Evolutionary conservation across 257 asterid species (phyloP), one percentile per base, ranked within the genome.

Genomic region (Salvia hispanica): DNA sequence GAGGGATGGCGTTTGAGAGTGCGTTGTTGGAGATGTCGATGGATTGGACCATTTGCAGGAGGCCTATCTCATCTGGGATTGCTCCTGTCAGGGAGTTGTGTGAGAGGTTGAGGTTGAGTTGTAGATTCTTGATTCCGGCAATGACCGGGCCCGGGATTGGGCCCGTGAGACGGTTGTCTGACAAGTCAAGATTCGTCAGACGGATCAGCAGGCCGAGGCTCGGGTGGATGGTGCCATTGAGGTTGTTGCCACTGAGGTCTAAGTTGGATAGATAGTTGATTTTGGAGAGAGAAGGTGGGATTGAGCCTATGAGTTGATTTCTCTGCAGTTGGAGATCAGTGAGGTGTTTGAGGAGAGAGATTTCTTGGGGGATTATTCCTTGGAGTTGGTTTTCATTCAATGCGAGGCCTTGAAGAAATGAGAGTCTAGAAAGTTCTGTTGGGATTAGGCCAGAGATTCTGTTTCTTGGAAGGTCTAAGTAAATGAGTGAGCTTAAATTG

Each of bases 11-110:
- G 36, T 92, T 91, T 2, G 95, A 82, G 16, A 92, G 21, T 54
- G 77, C 76, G 58, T 92, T 92, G 69, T 76, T 76, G 5, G 98
- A 89, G 37, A 92, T 2, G 58, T 89, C 90, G 8, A 89, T 87
- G 44, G 40, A 86, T 70, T 92, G 96, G 16, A 89, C 89, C 98
- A 92, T 92, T 70, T 78, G 82, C 31, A 89, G 71, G 78, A 14
- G 52, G 15, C 90, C 87, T 14, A 92, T 59, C 65, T 87, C 96
- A 12, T 70, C 64, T 7, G 96, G 95, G 78, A 92, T 77, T 55
- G 74, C 66, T 62, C 92, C 96, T 7, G 75, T 59, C 21, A 92
- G 54, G 58, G 46, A 13, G 47, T 92, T 92, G 78, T 83, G 72
- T 4, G 98, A 92, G 66, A 89, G 78, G 46, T 89, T 92, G 67